Percentiles rank a stretch among this genome's conserved stretches.
phyloP scores from a whole-genome alignment of 139 green algal species.

The Astrephomene gubernaculifera region DNA sequence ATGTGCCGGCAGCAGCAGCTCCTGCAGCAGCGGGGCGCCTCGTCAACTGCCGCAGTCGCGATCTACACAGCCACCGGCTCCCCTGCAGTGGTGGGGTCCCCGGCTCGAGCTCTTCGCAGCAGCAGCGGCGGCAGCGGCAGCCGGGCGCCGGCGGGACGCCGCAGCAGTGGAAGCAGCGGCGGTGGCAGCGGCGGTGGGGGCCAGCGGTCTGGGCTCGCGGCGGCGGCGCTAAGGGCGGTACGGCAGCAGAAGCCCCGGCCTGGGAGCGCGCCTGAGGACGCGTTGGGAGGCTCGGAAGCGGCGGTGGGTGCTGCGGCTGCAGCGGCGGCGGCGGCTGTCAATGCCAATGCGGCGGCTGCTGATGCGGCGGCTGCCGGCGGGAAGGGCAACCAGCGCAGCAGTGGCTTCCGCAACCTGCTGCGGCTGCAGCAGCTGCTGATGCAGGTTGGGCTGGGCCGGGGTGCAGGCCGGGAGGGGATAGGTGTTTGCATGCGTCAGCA shows the following conservation, averaged over 20 bases:
- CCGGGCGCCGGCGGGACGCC: neutral
- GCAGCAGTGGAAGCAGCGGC: neutral
- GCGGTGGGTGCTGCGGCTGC: neutral
- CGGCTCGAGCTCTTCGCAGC: neutral
- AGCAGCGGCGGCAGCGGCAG: neutral
- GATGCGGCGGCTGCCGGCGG: neutral
- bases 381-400: neutral
- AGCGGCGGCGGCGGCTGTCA: slow-evolving; percentile 4
- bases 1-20: neutral
- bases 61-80: neutral
- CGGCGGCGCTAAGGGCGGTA: neutral
- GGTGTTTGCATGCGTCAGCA: too few species aligned
- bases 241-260: neutral
- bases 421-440: slow-evolving; percentile 39
- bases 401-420: slow-evolving; percentile 31
- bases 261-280: slow-evolving; percentile 29
- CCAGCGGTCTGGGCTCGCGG: neutral
- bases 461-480: neutral
- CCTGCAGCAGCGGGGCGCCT: neutral
- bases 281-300: too few species aligned
- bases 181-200: neutral
- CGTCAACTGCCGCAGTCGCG: neutral
- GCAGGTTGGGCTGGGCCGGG: neutral
- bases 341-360: neutral
- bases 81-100: neutral